Conservation (phyloP, 1,284 basidiomycete genomes). For the Cutaneotrichosporon dermatis region DNA sequence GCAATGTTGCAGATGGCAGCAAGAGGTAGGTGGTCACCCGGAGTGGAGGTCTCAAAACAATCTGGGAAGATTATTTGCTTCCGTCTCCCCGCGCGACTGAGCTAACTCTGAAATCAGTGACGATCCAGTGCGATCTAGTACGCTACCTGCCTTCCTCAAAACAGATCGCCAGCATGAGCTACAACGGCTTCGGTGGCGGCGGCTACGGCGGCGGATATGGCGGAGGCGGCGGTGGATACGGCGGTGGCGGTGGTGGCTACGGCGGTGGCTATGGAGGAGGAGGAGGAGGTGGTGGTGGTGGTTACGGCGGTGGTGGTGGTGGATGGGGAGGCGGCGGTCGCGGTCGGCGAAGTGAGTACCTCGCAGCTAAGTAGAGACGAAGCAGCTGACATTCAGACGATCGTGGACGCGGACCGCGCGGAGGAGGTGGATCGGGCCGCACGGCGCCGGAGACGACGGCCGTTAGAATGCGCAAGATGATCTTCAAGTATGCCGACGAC, state of each 20-base stretch:
- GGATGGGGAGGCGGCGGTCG: slow-evolving; percentile 16
- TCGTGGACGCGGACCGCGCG: slow-evolving; percentile 25
- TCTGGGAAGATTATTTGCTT: too few relatives aligned
- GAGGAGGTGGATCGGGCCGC: slow-evolving; percentile 14
- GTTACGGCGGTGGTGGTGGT: slow-evolving; percentile 11
- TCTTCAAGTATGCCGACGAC: slow-evolving; percentile 69
- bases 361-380: neutral
- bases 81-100: neutral
- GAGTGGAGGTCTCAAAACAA: neutral
- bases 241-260: slow-evolving; percentile 12
- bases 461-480: slow-evolving; percentile 62
- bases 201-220: slow-evolving; percentile 9
- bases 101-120: too few relatives aligned
- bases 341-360: slow-evolving; percentile 24
- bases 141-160: neutral
- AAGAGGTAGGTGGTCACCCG: neutral
- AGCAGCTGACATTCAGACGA: slow-evolving; percentile 16
- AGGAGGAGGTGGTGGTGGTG: slow-evolving; percentile 10
- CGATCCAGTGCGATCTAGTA: neutral
- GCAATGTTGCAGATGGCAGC: neutral
- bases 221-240: slow-evolving; percentile 17
- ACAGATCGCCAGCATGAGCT: slow-evolving; percentile 27
- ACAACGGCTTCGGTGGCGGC: slow-evolving; percentile 28
- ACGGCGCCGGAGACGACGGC: slow-evolving; percentile 61
- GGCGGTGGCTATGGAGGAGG: slow-evolving; percentile 11